Evolutionary conservation across 176 grass and related monocot species (phyloP), one percentile per base, ranked within the genome.

Genomic region (Rhynchospora pubera): DNA sequence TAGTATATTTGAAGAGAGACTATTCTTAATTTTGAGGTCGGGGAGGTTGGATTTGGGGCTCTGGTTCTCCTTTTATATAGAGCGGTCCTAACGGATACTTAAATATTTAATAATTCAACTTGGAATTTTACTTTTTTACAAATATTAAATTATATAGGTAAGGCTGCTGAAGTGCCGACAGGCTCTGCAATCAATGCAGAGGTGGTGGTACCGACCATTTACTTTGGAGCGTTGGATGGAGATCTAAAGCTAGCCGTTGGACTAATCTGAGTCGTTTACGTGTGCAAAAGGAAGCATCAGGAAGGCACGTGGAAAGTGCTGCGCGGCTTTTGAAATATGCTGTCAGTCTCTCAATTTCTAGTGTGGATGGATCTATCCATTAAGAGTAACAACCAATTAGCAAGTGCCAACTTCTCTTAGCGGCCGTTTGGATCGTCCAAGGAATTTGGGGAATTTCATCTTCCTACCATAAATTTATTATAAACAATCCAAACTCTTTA

Each of bases 191-290:
- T 19, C 39, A 62, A 89, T 83, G 87, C 84, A 0, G 1, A 63
- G 84, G 52, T 80, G 89, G 87, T 79, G 89, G 87, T 79, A 75
- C 89, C 90, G 87, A 56, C 90, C 85, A 57, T 69, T 69, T 26
- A 3, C 30, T 61, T 62, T 39, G 75, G 34, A 66, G 65, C 86
- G 88, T 90, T 21, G 28, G 91, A 90, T 88, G 51, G 72, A 2
- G 62, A 86, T 73, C 45, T 84, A 2, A 14, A 67, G 14, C 6
- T 46, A 86, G 39, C 62, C 79, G 75, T 84, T 66, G 61, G 66
- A 76, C 57, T 84, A 26, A 77, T 81, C 44, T 82, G 39, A 45
- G 18, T 65, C 85, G 67, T 83, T 56, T 12, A 24, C 28, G 19
- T 62, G 24, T 5, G 5, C 47, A 28, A 12, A 15, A 19, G 57